Evolutionary conservation across 2,329 filamentous ascomycete species (phyloP).

Genomic region (Aspergillus tubingensis): DNA sequence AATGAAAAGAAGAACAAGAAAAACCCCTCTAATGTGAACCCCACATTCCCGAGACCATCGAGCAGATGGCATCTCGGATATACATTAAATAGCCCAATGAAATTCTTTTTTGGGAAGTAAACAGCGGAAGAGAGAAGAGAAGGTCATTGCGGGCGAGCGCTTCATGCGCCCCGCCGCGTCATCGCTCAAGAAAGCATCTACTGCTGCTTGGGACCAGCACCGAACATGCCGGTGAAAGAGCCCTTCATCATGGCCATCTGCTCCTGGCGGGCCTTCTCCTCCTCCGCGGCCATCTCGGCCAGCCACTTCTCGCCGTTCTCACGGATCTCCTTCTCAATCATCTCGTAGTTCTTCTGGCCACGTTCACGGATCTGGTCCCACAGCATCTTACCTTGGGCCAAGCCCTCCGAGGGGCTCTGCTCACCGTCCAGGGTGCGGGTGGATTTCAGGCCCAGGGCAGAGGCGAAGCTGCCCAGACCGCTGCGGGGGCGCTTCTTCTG

Average conservation of each 20-base stretch:
- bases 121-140: slow-evolving; percentile 5
- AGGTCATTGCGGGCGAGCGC: slow-evolving; percentile 9
- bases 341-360: slow-evolving; percentile 85
- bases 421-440: slow-evolving; percentile 65
- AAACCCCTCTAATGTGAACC: slow-evolving; percentile 29
- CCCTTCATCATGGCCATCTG: slow-evolving; percentile 90
- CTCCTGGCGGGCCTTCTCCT: slow-evolving; percentile 88
- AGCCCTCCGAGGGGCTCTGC: slow-evolving; percentile 70
- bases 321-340: slow-evolving; percentile 84
- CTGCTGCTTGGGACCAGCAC: slow-evolving; percentile 36
- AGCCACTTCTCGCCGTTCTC: slow-evolving; percentile 95
- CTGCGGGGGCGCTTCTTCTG: slow-evolving; percentile 61
- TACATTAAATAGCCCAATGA: slow-evolving; percentile 22
- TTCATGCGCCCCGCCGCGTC: neutral
- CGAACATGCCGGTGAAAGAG: slow-evolving; percentile 64
- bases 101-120: neutral
- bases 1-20: neutral
- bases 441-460: slow-evolving; percentile 75
- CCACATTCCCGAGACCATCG: slow-evolving; percentile 25
- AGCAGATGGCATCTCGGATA: slow-evolving; percentile 16
- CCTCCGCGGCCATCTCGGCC: slow-evolving; percentile 84
- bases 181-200: slow-evolving; percentile 8
- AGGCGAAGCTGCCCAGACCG: slow-evolving; percentile 69
- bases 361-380: slow-evolving; percentile 92
- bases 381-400: slow-evolving; percentile 93